These are phyloP conservation scores for Paxillus involutus DNA, from an alignment of 768 basidiomycete species.

Conservation along the genomic window DNA sequence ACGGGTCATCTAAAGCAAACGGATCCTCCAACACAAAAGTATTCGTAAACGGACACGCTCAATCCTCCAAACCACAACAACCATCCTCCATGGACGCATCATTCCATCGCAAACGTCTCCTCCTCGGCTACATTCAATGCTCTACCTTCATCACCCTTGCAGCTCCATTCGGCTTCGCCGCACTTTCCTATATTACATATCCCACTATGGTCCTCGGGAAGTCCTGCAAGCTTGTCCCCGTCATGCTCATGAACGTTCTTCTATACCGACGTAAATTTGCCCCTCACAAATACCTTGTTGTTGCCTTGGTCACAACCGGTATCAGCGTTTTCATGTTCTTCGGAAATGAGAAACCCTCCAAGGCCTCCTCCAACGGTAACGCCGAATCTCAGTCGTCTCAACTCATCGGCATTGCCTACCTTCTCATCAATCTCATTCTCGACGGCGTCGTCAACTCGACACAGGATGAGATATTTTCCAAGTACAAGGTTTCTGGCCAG, in stretches of 20 bases:
- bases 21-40: conserved; percentile 34
- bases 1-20: conserved; percentile 25
- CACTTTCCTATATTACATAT: conserved; percentile 94
- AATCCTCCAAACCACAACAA: conserved; percentile 24
- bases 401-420: conserved; percentile 70
- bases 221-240: conserved; percentile 98
- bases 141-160: conserved; percentile 86
- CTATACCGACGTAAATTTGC: conserved; percentile 93
- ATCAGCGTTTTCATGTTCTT: conserved; percentile 95
- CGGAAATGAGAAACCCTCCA: conserved; percentile 53
- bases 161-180: conserved; percentile 94
- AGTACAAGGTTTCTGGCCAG: conserved; percentile 76
- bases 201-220: conserved; percentile 99
- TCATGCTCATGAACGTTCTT: conserved; percentile 96
- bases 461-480: conserved; percentile 93
- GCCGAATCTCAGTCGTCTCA: conserved; percentile 39
- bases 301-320: conserved; percentile 86
- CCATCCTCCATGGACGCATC: conserved; percentile 25
- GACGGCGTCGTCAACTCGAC: conserved; percentile 96
- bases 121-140: conserved; percentile 79
- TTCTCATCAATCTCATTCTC: conserved; percentile 82
- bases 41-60: conserved; percentile 33
- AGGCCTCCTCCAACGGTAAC: conserved; percentile 35
- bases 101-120: conserved; percentile 48
- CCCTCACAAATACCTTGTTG: conserved; percentile 93